Base-by-base conservation (phyloP, 139 green algal species). In the Yamagishiella unicocca region DNA sequence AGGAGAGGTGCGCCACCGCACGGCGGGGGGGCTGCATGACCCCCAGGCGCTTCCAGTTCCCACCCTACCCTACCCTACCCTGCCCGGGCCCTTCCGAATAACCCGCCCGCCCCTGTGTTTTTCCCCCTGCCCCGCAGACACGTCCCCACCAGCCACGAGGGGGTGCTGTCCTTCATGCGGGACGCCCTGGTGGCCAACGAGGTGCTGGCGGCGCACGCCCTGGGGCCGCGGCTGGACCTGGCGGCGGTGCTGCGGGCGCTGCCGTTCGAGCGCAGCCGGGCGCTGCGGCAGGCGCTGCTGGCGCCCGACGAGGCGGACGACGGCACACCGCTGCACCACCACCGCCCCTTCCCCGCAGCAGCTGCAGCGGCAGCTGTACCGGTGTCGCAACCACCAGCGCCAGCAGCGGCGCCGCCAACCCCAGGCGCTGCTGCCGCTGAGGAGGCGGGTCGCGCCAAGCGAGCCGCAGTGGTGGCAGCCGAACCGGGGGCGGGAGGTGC, bases 171-270 rank as follows among this genome's bases (percentile, higher is more conserved):
- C 45, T 77, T 76, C 62, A 86, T 86, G 80, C 43, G 80, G 5
- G 80, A 86, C 80, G 64, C 62, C 53, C 31, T 77, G 4, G 80
- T 86, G 2, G 42, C 42, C 62, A 86, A 86, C 62, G 80, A 86
- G 80, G 62, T 77, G 42, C 64, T 86, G n/a, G 80, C 80, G 7
- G 5, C 3, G 17, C 64, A 78, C 62, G 80, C 80, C 29, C 80
- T 77, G 62, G n/a, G 37, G 27, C 54, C 54, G 6, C 38, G 42
- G 5, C 64, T 86, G 80, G 42, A 29, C 27, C 62, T 86, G 43
- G n/a, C n/a, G 5, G 5, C n/a, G 22, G 14, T 29, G 29, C 62
- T 86, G 80, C 62, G 80, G 2, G 80, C 43, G 43, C 61, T 86
- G 80, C 80, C 80, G 24, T 66, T 67, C n/a, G 80, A 86, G n/a